Percentiles rank a stretch among this genome's conserved stretches.
phyloP scores from a whole-genome alignment of 371 early-diverging fungal genomes.

The Mortierella sp. region DNA sequence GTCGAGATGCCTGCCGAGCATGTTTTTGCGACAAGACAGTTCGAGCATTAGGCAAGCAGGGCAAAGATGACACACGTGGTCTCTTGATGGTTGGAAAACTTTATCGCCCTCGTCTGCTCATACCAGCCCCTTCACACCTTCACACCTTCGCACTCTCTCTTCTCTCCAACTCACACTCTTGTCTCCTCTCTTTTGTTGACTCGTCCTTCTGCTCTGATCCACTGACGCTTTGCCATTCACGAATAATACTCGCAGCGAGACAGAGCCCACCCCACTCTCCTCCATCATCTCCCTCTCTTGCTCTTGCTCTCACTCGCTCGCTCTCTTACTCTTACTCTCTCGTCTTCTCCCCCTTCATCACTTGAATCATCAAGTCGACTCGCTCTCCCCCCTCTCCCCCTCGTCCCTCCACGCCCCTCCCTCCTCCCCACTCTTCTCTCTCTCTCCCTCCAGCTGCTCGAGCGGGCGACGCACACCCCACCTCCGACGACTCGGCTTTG shows the following conservation, averaged over 20 bases:
- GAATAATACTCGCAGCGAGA: too few species aligned
- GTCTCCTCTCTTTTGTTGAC: not conserved
- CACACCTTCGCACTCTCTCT: not conserved
- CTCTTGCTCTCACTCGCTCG: slow-evolving; percentile 7
- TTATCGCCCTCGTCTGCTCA: too few species aligned
- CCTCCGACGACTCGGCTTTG: too few species aligned
- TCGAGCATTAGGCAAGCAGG: too few species aligned
- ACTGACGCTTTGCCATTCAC: slow-evolving; percentile 8
- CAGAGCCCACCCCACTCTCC: too few species aligned
- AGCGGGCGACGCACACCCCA: too few species aligned
- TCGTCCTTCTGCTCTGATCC: slow-evolving; percentile 8
- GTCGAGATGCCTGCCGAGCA: too few species aligned
- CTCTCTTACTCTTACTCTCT: not conserved
- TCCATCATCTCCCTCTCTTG: not conserved
- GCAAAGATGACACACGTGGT: too few species aligned
- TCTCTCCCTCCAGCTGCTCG: too few species aligned
- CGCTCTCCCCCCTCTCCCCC: not conserved
- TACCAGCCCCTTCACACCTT: too few species aligned
- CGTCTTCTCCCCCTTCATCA: slow-evolving; percentile 4
- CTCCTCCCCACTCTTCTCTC: slow-evolving; percentile 3
- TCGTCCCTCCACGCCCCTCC: slow-evolving; percentile 1
- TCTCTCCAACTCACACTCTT: not conserved
- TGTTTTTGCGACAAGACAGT: too few species aligned
- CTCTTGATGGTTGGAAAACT: too few species aligned
- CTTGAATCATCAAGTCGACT: not conserved